Evolutionary conservation across 768 basidiomycete species (phyloP), one percentile per base, ranked within the genome.

Genomic region (Royoungia palumana): DNA sequence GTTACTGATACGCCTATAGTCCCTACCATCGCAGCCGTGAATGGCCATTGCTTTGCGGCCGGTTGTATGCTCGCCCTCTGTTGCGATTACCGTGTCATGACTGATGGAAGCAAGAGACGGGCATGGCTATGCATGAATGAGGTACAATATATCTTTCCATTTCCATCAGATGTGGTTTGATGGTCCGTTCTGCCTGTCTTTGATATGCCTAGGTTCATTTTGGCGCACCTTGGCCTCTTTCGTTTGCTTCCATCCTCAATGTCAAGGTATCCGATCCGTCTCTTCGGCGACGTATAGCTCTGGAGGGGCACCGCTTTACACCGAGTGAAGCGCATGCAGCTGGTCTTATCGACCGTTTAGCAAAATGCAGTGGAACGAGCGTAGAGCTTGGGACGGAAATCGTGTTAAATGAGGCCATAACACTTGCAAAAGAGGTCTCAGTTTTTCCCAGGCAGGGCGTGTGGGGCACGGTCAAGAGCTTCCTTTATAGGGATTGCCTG

Each of bases 61-160:
- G 92, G 82, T 13, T 80, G 90, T 61, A 82, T 90, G 66, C 70
- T 94, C 13, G 78, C 91, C 3, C 68, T 96, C 41, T 78, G 77
- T 4, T 94, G 90, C 64, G 93, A 96, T 67, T 94, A 89, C 69
- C 81, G 93, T 35, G 76, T 95, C 47, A 93, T 94, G 84, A 89
- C 82, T 13, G 84, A 89, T 55, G 92, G 86, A 14, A 83, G 74
- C 58, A 79, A 76, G 57, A 83, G 83, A 25, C 82, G 84, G 60
- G 85, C 87, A 1, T 94, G 91, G 87, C 69, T 89, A 44, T 89
- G 85, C 64, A 95, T 96, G 93, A 97, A 95, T 62, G 94, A 95
- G 73, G 87, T 89, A 50, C 3, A n/a, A 2, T 38, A 34, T 7
- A 3, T 17, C 17, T 8, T n/a, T 21, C 28, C 4, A 46, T 22